These are phyloP conservation scores for Prunella vulgaris DNA, from an alignment of 257 asterid species.

Conservation along the genomic window DNA sequence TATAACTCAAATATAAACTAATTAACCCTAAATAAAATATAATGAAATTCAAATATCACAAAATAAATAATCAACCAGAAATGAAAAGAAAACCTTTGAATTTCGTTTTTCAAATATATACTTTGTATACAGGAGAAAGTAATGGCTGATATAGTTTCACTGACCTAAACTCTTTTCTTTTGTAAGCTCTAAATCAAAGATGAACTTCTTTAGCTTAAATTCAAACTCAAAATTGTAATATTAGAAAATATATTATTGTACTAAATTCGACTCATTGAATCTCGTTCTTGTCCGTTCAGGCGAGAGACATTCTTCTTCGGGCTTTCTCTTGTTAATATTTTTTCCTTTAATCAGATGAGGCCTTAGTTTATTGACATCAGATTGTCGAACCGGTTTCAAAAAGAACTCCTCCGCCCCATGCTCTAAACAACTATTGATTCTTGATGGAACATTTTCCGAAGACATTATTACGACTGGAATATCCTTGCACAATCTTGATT, in stretches of 20 bases:
- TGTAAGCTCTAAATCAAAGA: not conserved
- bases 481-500: constrained; percentile 41
- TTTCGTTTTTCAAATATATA: not conserved
- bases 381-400: constrained; percentile 53
- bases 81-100: not conserved
- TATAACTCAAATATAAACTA: too few species aligned
- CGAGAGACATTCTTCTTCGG: constrained; percentile 37
- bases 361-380: constrained; percentile 52
- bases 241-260: not conserved
- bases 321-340: constrained; percentile 34
- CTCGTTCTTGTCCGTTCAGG: constrained; percentile 42
- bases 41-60: not conserved
- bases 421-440: constrained; percentile 55
- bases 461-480: constrained; percentile 77
- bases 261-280: constrained; percentile 20
- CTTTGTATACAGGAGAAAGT: not conserved
- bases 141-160: not conserved
- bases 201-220: not conserved
- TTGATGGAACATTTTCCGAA: constrained; percentile 59
- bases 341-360: constrained; percentile 40
- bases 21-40: too few species aligned
- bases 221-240: not conserved
- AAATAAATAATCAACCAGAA: not conserved
- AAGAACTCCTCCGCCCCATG: constrained; percentile 66
- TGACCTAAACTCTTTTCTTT: not conserved